These are phyloP conservation scores for Pythium pectinolyticum DNA, from an alignment of 352 stramenopile genomes.

Conservation along the genomic window DNA sequence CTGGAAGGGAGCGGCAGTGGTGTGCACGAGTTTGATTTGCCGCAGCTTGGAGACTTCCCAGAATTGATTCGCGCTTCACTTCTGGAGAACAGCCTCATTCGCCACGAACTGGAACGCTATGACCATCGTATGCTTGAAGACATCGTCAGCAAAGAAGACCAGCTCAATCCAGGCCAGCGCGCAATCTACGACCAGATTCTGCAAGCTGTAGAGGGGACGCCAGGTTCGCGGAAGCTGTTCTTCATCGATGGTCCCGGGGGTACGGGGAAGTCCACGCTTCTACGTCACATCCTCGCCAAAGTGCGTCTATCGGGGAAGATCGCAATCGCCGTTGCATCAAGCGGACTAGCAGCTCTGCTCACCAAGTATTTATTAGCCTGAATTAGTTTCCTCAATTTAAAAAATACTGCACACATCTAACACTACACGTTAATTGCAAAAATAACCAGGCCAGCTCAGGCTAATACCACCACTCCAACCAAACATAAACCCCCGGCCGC, in stretches of 20 bases:
- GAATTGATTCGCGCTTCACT: neutral
- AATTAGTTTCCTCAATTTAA: too few relatives aligned
- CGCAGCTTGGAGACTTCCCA: neutral
- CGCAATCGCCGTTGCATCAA: constrained; percentile 30
- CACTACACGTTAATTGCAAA: too few relatives aligned
- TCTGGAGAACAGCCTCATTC: neutral
- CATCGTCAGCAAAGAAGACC: neutral
- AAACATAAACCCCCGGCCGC: too few relatives aligned
- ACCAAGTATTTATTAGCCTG: too few relatives aligned
- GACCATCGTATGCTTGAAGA: neutral
- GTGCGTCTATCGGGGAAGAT: constrained; percentile 25
- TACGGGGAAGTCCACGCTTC: constrained; percentile 30
- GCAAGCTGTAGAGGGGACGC: neutral
- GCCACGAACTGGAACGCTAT: neutral
- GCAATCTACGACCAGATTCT: constrained; percentile 21
- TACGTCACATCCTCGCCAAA: constrained; percentile 23
- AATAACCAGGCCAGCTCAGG: too few relatives aligned
- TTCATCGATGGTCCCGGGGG: constrained; percentile 33
- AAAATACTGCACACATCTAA: too few relatives aligned
- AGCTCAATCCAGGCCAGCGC: constrained; percentile 12
- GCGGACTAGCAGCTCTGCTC: too few relatives aligned
- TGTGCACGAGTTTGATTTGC: neutral
- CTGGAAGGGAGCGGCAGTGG: constrained; percentile 15
- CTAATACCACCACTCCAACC: too few relatives aligned
- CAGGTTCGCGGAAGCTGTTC: constrained; percentile 23